phyloP scores from a whole-genome alignment of 106 monocot species.

The Allium sativum region DNA sequence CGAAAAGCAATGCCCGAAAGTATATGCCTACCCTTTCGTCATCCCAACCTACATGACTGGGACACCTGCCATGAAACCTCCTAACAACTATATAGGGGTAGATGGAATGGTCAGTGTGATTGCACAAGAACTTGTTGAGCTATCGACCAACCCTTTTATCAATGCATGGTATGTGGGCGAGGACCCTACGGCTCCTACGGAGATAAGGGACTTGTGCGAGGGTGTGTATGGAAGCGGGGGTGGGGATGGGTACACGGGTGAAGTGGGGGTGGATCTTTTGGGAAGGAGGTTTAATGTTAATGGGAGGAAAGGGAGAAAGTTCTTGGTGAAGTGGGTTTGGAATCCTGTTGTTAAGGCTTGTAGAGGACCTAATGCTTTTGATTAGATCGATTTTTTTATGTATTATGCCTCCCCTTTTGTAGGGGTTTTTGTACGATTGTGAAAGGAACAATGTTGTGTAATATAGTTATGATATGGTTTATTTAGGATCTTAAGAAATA shows the following conservation, averaged over 20 bases:
- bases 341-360: constrained; percentile 40
- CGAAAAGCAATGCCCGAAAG: constrained; percentile 58
- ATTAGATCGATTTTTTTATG: constrained; percentile 6
- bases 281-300: constrained; percentile 48
- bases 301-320: constrained; percentile 40
- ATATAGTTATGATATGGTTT: too few species aligned
- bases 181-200: constrained; percentile 67
- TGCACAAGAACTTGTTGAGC: constrained; percentile 66
- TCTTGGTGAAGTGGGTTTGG: constrained; percentile 75
- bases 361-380: constrained; percentile 48
- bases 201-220: constrained; percentile 71
- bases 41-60: constrained; percentile 47
- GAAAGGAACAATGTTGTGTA: too few species aligned
- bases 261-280: constrained; percentile 27
- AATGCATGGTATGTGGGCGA: constrained; percentile 83
- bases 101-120: constrained; percentile 75
- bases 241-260: constrained; percentile 63
- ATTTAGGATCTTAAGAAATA: too few species aligned
- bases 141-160: constrained; percentile 59
- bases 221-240: constrained; percentile 65
- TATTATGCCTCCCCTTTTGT: background rate
- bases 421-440: too few species aligned
- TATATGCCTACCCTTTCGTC: constrained; percentile 73
- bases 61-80: constrained; percentile 32
- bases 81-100: constrained; percentile 51